Conservation (phyloP, 202 grass and related monocot genomes). For the Alloteropsis angusta region DNA sequence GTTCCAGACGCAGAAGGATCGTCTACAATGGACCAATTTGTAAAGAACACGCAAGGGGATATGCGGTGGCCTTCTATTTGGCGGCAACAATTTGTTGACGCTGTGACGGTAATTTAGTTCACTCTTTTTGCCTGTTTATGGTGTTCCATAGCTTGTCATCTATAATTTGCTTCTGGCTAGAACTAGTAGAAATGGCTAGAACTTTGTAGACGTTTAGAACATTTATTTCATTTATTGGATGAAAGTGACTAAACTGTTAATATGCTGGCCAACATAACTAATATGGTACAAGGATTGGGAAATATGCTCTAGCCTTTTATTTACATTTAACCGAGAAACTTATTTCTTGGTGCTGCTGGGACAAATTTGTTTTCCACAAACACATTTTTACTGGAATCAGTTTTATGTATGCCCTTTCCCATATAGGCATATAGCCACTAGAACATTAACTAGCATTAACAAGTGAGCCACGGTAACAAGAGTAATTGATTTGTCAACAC, state of each 20-base stretch:
- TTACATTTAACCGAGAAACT: background rate
- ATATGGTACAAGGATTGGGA: background rate
- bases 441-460: background rate
- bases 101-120: constrained; percentile 44
- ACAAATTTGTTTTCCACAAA: background rate
- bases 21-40: background rate
- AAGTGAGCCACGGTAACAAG: no score
- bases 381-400: background rate
- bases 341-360: background rate
- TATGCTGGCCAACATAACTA: background rate
- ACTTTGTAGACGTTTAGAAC: no score
- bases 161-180: background rate
- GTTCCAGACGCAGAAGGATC: constrained; percentile 53
- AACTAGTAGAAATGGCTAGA: no score
- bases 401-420: background rate
- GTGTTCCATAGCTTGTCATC: background rate
- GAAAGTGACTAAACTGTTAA: background rate
- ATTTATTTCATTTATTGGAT: no score
- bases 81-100: constrained; percentile 62
- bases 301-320: background rate
- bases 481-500: no score
- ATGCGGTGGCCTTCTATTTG: constrained; percentile 41
- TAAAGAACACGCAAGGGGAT: constrained; percentile 26
- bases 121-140: background rate
- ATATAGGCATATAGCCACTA: background rate